phyloP scores from a whole-genome alignment of 257 asterid species.

The Anisodus tanguticus region DNA sequence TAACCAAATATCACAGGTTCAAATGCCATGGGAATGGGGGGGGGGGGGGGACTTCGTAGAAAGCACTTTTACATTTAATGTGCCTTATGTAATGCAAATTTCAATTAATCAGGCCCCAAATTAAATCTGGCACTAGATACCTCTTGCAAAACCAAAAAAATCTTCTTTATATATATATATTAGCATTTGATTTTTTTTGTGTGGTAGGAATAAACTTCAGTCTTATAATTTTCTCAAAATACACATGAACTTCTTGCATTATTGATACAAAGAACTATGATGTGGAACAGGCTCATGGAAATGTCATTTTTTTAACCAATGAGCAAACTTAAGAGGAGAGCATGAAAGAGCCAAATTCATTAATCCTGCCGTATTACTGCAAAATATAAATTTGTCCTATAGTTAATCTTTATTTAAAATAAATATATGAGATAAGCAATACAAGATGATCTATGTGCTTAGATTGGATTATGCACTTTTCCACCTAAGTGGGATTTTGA shows the following conservation, averaged over 20 bases:
- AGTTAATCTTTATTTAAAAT: not conserved
- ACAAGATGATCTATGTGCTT: constrained; percentile 23
- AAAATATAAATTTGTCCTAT: not conserved
- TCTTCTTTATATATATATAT: not conserved
- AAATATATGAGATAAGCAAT: not conserved
- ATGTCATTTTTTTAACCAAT: not conserved
- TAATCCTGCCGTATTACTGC: not conserved
- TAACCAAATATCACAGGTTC: too few relatives aligned
- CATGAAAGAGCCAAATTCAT: not conserved
- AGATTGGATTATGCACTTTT: constrained; percentile 25
- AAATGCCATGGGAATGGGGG: too few relatives aligned
- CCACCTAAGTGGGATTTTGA: constrained; percentile 20
- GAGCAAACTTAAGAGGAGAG: not conserved
- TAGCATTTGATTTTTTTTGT: not conserved
- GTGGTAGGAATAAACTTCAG: not conserved
- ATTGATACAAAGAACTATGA: not conserved
- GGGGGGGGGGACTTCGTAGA: too few relatives aligned
- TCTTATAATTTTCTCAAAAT: not conserved
- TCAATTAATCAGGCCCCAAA: too few relatives aligned
- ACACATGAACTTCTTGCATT: not conserved
- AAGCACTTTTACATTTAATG: too few relatives aligned
- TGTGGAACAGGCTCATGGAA: not conserved
- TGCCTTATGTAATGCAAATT: too few relatives aligned
- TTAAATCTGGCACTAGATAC: too few relatives aligned
- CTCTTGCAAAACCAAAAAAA: too few relatives aligned